Base-by-base conservation (phyloP, 2,329 filamentous ascomycete genomes). In the Podosphaera fusca region DNA sequence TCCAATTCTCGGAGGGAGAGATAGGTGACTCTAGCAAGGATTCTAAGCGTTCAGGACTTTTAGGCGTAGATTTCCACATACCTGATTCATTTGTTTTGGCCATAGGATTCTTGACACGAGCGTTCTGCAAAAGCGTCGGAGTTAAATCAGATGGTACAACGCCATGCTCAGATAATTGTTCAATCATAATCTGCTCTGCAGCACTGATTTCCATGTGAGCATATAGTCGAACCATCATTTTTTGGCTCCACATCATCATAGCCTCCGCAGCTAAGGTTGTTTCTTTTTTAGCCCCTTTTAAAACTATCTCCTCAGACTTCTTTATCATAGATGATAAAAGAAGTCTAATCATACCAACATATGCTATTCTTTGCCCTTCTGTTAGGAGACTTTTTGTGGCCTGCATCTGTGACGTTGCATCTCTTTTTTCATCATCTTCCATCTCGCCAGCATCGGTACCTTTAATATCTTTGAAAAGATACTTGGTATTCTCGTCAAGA, bases 131-230 rank as follows among this genome's bases (percentile, higher is more conserved):
- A 50, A 98, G 74, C 0, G 86, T 79, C 0, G 86, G 84, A 0
- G 87, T 89, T 58, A 98, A 73, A 68, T 98, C 92, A 50, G 75
- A 73, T 0, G 92, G 84, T 60, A 87, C 75, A 5, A 98, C 88
- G 3, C 90, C 92, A 70, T 98, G 92, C 58, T 92, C 85, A 10
- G 86, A 84, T 58, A 98, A 75, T 69, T 98, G 92, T 71, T 98
- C 92, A 63, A 98, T 95, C 92, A 98, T 98, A 68, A 98, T 75
- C 72, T 98, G 92, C 70, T 98, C 92, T 12, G 79, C 82, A 30
- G 83, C 74, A 65, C 82, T 88, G 65, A 98, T 94, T 59, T 98
- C 92, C 92, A 98, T 98, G 70, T 98, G 92, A 10, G 80, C 74
- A 68, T 96, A 98, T 10, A 98, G 69, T 31, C 90, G 81, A 59